Percentiles rank a stretch among this genome's conserved stretches.
phyloP scores from a whole-genome alignment of 768 basidiomycete genomes.

The Amanita brunnescens region DNA sequence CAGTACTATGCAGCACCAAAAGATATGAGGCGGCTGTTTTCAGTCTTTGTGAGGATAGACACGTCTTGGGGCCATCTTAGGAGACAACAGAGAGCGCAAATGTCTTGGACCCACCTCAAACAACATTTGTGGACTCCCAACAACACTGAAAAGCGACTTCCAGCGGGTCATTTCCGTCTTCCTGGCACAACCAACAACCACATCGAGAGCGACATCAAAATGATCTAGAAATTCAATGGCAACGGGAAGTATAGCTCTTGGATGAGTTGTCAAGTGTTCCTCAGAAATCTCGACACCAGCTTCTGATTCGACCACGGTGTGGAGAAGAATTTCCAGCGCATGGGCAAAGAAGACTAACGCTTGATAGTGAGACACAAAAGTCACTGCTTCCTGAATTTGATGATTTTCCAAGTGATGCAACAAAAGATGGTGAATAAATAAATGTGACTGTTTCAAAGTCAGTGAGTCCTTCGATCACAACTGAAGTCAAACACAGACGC shows the following conservation, averaged over 20 bases:
- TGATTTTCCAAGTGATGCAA: conserved; percentile 65
- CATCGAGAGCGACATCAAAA: conserved; percentile 85
- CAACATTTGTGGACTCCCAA: conserved; percentile 82
- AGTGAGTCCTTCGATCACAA: not conserved
- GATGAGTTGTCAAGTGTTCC: conserved; percentile 20
- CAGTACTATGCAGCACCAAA: conserved; percentile 87
- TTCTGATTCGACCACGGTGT: conserved; percentile 88
- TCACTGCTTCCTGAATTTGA: conserved; percentile 68
- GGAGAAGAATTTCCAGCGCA: conserved; percentile 88
- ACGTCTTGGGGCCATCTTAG: conserved; percentile 40
- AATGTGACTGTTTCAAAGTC: conserved; percentile 55
- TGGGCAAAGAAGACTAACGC: conserved; percentile 89
- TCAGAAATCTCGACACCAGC: conserved; percentile 26
- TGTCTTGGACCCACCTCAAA: conserved; percentile 61
- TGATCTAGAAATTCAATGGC: conserved; percentile 91
- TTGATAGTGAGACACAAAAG: conserved; percentile 81
- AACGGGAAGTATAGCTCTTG: conserved; percentile 42
- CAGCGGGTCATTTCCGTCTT: conserved; percentile 94
- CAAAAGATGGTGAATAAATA: conserved; percentile 90
- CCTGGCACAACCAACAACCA: conserved; percentile 91
- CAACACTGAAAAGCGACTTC: conserved; percentile 80
- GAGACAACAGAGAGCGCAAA: not conserved
- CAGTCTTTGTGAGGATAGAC: conserved; percentile 60
- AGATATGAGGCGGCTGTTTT: conserved; percentile 91
- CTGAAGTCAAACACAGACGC: conserved; percentile 34